Conservation (phyloP, 2,329 filamentous ascomycete species). For the Rutstroemia sp. region DNA sequence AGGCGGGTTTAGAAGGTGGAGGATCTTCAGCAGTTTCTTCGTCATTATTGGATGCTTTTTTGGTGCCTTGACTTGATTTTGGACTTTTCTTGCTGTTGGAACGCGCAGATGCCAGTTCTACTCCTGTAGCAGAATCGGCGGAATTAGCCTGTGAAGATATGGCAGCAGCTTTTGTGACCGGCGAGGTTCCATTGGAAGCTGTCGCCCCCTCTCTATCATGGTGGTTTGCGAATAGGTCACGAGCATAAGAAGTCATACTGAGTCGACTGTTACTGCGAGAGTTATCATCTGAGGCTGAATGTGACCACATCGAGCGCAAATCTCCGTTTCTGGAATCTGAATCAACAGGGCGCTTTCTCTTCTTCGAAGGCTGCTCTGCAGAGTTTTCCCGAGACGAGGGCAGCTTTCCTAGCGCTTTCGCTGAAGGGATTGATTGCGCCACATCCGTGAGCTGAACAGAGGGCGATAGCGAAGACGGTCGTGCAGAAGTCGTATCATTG, state of each 20-base stretch:
- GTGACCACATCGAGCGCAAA: not conserved
- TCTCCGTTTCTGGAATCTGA: slow-evolving; percentile 6
- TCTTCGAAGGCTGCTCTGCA: slow-evolving; percentile 6
- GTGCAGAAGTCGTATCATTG: not conserved
- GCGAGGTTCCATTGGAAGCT: too few relatives aligned
- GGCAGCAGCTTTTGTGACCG: too few relatives aligned
- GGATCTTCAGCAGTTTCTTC: not conserved
- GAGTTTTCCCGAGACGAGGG: slow-evolving; percentile 12
- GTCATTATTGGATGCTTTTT: too few relatives aligned
- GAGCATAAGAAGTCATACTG: too few relatives aligned
- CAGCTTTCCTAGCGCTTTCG: slow-evolving; percentile 22
- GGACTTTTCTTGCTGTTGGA: too few relatives aligned
- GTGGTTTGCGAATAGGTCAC: too few relatives aligned
- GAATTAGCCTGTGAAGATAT: too few relatives aligned
- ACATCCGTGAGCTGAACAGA: too few relatives aligned
- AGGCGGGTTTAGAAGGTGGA: not conserved
- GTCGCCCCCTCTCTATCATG: too few relatives aligned
- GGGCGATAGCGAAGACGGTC: not conserved
- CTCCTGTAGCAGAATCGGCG: too few relatives aligned
- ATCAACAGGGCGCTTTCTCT: slow-evolving; percentile 12
- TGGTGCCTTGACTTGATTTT: too few relatives aligned
- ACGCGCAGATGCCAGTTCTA: too few relatives aligned
- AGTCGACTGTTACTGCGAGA: not conserved
- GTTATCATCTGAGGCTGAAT: not conserved
- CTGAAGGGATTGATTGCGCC: not conserved